A percentile compares a stretch with the other conserved stretches of the same genome.
These are phyloP conservation scores for Graphilbum fragrans DNA, from an alignment of 2,329 filamentous ascomycete species.

Conservation along the genomic window DNA sequence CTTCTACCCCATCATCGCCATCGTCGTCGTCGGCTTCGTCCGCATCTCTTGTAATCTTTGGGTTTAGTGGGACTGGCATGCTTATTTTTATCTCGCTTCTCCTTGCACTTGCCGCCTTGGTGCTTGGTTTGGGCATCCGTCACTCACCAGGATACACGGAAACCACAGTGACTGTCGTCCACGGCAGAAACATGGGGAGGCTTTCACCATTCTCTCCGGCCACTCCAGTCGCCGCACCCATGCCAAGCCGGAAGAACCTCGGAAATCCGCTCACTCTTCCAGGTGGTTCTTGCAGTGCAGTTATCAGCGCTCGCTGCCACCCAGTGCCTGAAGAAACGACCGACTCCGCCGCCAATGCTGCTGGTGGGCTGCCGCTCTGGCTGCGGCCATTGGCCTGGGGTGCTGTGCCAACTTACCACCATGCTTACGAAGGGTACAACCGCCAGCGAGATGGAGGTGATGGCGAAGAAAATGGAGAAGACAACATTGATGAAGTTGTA, in stretches of 20 bases:
- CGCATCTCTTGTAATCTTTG: conserved; percentile 19
- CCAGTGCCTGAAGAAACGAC: conserved; percentile 15
- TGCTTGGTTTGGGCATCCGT: conserved; percentile 26
- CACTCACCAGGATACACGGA: conserved; percentile 24
- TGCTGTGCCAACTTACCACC: conserved; percentile 21
- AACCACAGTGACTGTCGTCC: conserved; percentile 18
- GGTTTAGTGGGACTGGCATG: conserved; percentile 30
- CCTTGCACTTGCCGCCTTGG: conserved; percentile 18
- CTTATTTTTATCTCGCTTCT: conserved; percentile 28
- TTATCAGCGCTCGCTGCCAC: conserved; percentile 38
- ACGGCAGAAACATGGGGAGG: too few species aligned
- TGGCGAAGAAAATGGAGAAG: too few species aligned
- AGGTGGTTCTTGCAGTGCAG: conserved; percentile 37
- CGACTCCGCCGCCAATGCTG: conserved; percentile 10
- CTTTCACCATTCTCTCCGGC: too few species aligned
- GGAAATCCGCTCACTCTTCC: conserved; percentile 36
- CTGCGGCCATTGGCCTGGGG: conserved; percentile 30
- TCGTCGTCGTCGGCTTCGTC: conserved; percentile 7
- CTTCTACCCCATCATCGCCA: conserved; percentile 8
- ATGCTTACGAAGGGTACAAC: conserved; percentile 15
- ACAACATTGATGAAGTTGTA: conserved; percentile 10
- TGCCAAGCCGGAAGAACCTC: too few species aligned
- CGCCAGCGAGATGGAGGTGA: too few species aligned
- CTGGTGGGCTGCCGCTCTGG: conserved; percentile 17
- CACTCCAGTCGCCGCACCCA: conserved; percentile 7